Conservation (phyloP, 176 grass and related monocot genomes). For the Zoysia pacifica region DNA sequence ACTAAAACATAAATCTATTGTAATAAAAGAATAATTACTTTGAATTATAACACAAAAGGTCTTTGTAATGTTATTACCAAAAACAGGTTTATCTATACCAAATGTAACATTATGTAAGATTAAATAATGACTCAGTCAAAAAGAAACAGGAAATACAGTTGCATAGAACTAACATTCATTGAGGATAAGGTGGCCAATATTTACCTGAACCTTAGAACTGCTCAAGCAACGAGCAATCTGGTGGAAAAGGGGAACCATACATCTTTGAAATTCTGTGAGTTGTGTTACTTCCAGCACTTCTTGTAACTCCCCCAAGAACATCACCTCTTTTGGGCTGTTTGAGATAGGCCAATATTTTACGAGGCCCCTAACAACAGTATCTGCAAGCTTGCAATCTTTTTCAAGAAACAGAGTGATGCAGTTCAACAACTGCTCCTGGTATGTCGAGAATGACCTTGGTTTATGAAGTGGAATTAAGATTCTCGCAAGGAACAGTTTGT, state of each 20-base stretch:
- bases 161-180: neutral
- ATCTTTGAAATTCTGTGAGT: slow-evolving; percentile 40
- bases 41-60: neutral
- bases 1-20: neutral
- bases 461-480: slow-evolving; percentile 62
- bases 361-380: slow-evolving; percentile 54
- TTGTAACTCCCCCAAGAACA: slow-evolving; percentile 51
- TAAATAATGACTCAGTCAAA: neutral
- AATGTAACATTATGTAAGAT: neutral
- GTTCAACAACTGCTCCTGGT: slow-evolving; percentile 52
- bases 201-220: slow-evolving; percentile 60
- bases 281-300: slow-evolving; percentile 47
- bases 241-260: slow-evolving; percentile 56
- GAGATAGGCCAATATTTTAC: slow-evolving; percentile 65
- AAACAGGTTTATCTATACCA: neutral
- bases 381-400: slow-evolving; percentile 61
- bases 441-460: slow-evolving; percentile 38
- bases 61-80: neutral
- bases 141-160: neutral
- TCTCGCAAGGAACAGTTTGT: slow-evolving; percentile 59
- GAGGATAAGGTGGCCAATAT: neutral
- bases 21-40: slow-evolving; percentile 2
- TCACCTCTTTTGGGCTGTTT: slow-evolving; percentile 51
- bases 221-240: slow-evolving; percentile 52
- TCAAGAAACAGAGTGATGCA: slow-evolving; percentile 61